These are phyloP conservation scores for Fusarium continuum DNA, from an alignment of 2,329 filamentous ascomycete species.

Conservation along the genomic window DNA sequence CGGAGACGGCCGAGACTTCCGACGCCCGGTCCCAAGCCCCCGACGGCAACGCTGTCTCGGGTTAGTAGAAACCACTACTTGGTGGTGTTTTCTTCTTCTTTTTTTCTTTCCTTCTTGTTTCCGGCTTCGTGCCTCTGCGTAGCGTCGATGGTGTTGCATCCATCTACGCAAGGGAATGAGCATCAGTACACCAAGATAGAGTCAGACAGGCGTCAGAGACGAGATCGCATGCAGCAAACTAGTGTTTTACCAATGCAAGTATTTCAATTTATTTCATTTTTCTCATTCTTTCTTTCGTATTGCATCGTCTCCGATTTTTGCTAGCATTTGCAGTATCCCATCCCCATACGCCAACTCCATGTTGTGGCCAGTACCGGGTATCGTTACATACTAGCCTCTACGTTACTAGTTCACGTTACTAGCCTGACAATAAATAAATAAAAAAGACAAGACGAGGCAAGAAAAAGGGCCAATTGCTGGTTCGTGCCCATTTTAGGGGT, in stretches of 20 bases:
- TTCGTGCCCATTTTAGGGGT: conserved; percentile 6
- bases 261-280: not conserved
- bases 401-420: conserved; percentile 1
- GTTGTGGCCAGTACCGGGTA: not conserved
- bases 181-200: not conserved
- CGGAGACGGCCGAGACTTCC: conserved; percentile 40
- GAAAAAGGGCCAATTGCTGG: not conserved
- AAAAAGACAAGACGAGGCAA: not conserved
- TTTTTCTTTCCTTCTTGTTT: not conserved
- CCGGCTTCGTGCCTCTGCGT: conserved; percentile 1
- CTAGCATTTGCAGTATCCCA: not conserved
- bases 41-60: conserved; percentile 40
- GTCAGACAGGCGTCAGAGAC: conserved; percentile 27
- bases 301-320: not conserved
- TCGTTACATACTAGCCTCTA: conserved; percentile 4
- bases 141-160: not conserved
- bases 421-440: not conserved
- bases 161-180: not conserved
- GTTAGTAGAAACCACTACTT: conserved; percentile 34
- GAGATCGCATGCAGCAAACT: conserved; percentile 10
- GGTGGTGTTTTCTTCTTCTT: not conserved
- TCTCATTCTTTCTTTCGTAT: not conserved
- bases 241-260: not conserved
- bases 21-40: conserved; percentile 34
- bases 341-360: not conserved